Evolutionary conservation across 805 yeast genomes (phyloP).

Genomic region (Candida adriatica): DNA sequence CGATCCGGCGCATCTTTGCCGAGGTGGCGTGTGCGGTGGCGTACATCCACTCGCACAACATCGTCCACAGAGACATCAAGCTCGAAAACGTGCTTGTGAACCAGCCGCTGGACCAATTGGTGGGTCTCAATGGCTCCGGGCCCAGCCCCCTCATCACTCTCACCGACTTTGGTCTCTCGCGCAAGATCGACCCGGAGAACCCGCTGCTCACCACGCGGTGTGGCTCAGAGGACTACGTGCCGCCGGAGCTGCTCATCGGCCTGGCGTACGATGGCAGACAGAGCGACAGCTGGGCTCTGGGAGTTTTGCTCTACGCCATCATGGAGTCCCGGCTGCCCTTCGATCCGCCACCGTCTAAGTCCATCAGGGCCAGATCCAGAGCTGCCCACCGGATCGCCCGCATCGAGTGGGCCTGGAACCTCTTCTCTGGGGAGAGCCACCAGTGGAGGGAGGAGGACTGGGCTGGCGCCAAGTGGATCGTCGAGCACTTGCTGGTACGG

Average conservation of each 20-base stretch:
- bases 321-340: constrained; percentile 87
- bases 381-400: constrained; percentile 88
- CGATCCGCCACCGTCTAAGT: constrained; percentile 65
- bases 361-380: constrained; percentile 41
- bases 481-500: constrained; percentile 41
- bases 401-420: constrained; percentile 85
- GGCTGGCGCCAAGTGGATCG: constrained; percentile 42
- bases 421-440: constrained; percentile 31
- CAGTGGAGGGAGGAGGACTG: constrained; percentile 27
- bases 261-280: constrained; percentile 85
- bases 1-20: constrained; percentile 56
- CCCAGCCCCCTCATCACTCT: constrained; percentile 43
- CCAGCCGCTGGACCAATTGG: constrained; percentile 28
- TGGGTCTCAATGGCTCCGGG: constrained; percentile 11
- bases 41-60: constrained; percentile 58
- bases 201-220: constrained; percentile 80
- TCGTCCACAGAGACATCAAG: constrained; percentile 90
- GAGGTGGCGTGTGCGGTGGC: constrained; percentile 66
- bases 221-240: constrained; percentile 94
- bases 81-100: constrained; percentile 72
- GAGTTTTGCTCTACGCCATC: constrained; percentile 81
- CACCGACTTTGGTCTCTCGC: constrained; percentile 88
- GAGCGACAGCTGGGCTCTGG: constrained; percentile 93
- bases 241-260: constrained; percentile 91
- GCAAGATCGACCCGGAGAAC: constrained; percentile 50